These are phyloP conservation scores for Mucuna pruriens DNA, from an alignment of 306 rosid genomes.

Conservation along the genomic window DNA sequence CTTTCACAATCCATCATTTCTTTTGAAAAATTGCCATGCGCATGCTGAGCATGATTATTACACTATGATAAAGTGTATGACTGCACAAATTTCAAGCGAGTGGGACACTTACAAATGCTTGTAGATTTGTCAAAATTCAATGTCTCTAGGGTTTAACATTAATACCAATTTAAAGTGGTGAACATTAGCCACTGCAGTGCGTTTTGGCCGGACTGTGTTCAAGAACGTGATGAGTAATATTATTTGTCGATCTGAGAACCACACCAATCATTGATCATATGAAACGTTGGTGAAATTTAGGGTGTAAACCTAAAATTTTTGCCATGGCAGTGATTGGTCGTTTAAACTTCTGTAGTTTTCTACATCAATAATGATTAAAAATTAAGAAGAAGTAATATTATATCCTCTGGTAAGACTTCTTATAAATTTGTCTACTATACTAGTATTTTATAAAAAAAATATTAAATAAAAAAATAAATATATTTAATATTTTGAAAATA, in stretches of 20 bases:
- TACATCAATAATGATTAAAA: no score
- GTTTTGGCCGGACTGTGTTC: not conserved
- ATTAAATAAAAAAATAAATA: no score
- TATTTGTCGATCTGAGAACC: not conserved
- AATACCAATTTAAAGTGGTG: not conserved
- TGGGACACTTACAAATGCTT: constrained; percentile 11
- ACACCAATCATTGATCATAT: not conserved
- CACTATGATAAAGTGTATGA: constrained; percentile 30
- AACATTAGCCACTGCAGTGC: not conserved
- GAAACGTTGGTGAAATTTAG: not conserved
- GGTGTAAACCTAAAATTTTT: not conserved
- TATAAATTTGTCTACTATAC: no score
- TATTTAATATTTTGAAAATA: no score
- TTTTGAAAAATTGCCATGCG: constrained; percentile 33
- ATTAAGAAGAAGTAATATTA: no score
- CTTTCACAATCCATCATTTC: constrained; percentile 23
- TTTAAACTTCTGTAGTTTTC: no score
- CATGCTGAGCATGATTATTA: constrained; percentile 37
- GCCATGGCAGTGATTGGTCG: no score
- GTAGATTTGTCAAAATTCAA: constrained; percentile 25
- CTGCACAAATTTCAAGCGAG: constrained; percentile 32
- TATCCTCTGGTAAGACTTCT: no score
- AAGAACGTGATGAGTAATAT: constrained; percentile 18
- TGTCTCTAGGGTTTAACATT: constrained; percentile 10
- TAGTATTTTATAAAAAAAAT: no score